These are phyloP conservation scores for Fusarium protoensiforme DNA, from an alignment of 2,329 filamentous ascomycete species.

Conservation along the genomic window DNA sequence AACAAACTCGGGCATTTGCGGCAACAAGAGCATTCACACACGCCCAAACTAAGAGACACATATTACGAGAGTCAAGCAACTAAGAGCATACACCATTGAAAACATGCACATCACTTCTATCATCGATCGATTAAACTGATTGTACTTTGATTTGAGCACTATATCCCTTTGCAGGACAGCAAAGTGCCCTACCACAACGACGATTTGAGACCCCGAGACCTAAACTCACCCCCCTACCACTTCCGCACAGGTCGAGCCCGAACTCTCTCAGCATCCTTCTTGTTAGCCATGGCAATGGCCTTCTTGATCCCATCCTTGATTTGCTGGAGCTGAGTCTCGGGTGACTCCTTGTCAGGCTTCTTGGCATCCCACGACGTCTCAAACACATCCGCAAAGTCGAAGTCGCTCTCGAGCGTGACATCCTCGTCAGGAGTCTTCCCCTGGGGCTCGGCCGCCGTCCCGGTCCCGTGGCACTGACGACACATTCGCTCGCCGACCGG, in stretches of 20 bases:
- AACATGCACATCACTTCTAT: background rate
- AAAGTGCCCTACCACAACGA: background rate
- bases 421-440: background rate
- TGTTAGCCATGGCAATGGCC: slow-evolving; percentile 28
- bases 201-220: background rate
- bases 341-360: background rate
- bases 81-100: background rate
- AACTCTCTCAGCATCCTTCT: slow-evolving; percentile 4
- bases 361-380: background rate
- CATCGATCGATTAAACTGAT: background rate
- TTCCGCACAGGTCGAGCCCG: background rate
- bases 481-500: slow-evolving; percentile 30
- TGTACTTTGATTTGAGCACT: background rate
- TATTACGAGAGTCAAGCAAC: background rate
- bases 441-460: background rate
- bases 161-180: background rate
- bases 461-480: slow-evolving; percentile 15
- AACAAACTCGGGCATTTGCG: background rate
- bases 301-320: slow-evolving; percentile 19
- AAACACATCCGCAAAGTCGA: slow-evolving; percentile 19
- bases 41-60: background rate
- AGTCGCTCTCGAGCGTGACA: background rate
- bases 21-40: background rate
- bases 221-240: background rate
- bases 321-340: slow-evolving; percentile 7